Base-by-base conservation (phyloP, 2,329 filamentous ascomycete species). In the Pestalotiopsis sp. region DNA sequence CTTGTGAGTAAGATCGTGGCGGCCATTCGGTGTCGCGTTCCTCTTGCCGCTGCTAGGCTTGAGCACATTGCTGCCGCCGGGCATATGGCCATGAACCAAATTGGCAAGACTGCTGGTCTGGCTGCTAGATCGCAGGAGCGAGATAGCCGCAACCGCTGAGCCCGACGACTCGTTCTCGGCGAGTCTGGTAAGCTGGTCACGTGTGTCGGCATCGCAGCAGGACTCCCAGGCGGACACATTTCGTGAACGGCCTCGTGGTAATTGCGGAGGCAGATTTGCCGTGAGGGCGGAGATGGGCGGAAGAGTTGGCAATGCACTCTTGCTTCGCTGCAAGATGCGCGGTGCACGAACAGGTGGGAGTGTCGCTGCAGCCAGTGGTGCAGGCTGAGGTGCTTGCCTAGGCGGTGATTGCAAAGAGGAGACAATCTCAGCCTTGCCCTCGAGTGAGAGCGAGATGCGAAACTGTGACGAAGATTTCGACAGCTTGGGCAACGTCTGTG, bases 221-320 rank as follows among this genome's bases (percentile, higher is more conserved):
- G 94, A 94, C 76, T 97, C 93, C 95, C 95, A 98, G 6, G 92
- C 93, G 65, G 94, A 90, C 20, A 94, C 93, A 78, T 98, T 93
- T 67, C 93, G 90, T 68, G 95, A 97, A 68, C 95, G 89, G 67
- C 93, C 93, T 68, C 91, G 90, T 41, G 83, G 82, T 20, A 91
- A 82, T 45, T 84, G 84, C 23, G 87, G 88, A 31, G 87, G 85
- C 14, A 89, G 80, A n/a, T 72, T 82, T 79, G 74, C 80, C 11
- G 86, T 87, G 56, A 89, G 77, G 17, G 83, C 80, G 4, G 86
- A 86, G 69, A 88, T 86, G 64, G 87, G 85, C 27, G 86, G 85
- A n/a, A 90, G 82, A 4, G 87, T 90, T 70, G 86, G 83, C 49
- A 91, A 81, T 20, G 91, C 90, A 77, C 92, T 95, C 73, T 89